A percentile compares a stretch with the other conserved stretches of the same genome.
Conservation (phyloP, 352 stramenopile species). For the Phytopythium kandeliae region DNA sequence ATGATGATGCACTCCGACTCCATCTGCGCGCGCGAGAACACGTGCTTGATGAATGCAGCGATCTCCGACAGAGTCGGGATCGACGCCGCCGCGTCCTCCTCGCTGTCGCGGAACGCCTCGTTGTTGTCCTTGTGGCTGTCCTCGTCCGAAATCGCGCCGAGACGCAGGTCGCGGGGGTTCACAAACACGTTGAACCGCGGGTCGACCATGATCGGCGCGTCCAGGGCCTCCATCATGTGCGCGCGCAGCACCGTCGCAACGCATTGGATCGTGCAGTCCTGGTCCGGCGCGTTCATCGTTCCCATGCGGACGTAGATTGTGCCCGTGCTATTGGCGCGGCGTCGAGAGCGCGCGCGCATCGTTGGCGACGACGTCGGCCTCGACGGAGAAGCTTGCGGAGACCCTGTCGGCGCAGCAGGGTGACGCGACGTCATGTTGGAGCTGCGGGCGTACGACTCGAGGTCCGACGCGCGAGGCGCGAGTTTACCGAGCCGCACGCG, state of each 20-base stretch:
- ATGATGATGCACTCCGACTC: conserved; percentile 98
- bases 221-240: conserved; percentile 90
- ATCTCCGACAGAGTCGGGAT: conserved; percentile 90
- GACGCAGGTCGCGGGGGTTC: conserved; percentile 33
- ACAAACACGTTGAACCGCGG: conserved; percentile 71
- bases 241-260: conserved; percentile 94
- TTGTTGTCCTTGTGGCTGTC: conserved; percentile 6
- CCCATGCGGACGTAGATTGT: conserved; percentile 90
- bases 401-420: neutral
- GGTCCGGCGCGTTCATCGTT: conserved; percentile 95
- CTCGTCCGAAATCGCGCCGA: conserved; percentile 20
- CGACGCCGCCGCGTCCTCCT: conserved; percentile 18
- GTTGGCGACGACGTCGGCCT: neutral
- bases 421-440: neutral
- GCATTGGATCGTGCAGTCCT: conserved; percentile 94
- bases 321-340: conserved; percentile 94
- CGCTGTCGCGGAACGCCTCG: conserved; percentile 3
- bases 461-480: conserved; percentile 38
- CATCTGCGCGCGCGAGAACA: conserved; percentile 90
- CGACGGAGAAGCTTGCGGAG: neutral
- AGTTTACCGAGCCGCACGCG: conserved; percentile 48
- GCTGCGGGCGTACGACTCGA: conserved; percentile 46
- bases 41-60: conserved; percentile 90
- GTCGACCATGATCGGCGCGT: conserved; percentile 39
- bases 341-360: conserved; percentile 41